Conservation (phyloP, 2,329 filamentous ascomycete species). For the Aspergillus calidoustus region DNA sequence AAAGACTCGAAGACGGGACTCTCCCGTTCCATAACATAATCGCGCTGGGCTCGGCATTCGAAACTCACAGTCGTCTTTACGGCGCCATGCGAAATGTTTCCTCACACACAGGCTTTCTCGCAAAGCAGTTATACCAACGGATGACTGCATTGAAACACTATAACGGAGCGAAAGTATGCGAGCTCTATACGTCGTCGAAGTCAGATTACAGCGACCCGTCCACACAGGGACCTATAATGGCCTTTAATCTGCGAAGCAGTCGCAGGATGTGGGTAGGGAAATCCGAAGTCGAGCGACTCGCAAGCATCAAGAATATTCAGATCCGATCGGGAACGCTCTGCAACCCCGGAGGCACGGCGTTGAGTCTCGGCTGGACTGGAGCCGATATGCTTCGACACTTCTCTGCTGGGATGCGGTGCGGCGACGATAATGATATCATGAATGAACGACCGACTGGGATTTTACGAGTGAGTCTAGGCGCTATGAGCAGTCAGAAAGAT, state of each 20-base stretch:
- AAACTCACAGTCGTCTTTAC: slow-evolving; percentile 71
- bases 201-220: slow-evolving; percentile 49
- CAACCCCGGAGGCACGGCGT: slow-evolving; percentile 85
- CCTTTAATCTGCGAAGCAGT: slow-evolving; percentile 79
- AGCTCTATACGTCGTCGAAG: slow-evolving; percentile 61
- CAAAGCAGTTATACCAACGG: slow-evolving; percentile 61
- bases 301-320: slow-evolving; percentile 77
- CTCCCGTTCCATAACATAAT: slow-evolving; percentile 89
- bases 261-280: slow-evolving; percentile 77
- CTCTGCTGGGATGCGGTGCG: slow-evolving; percentile 81
- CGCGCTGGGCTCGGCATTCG: slow-evolving; percentile 75
- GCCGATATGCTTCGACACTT: slow-evolving; percentile 87
- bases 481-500: slow-evolving; percentile 82
- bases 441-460: slow-evolving; percentile 86
- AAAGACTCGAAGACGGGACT: slow-evolving; percentile 87
- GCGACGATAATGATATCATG: slow-evolving; percentile 79
- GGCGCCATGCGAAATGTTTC: slow-evolving; percentile 71
- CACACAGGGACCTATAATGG: slow-evolving; percentile 73
- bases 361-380: slow-evolving; percentile 71
- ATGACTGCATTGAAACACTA: slow-evolving; percentile 68
- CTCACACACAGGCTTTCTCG: slow-evolving; percentile 71
- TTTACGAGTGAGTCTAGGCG: slow-evolving; percentile 82
- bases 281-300: slow-evolving; percentile 84
- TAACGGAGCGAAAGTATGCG: slow-evolving; percentile 69
- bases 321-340: slow-evolving; percentile 87